Percentiles rank a stretch among this genome's conserved stretches.
Conservation (phyloP, 257 asterid species). For the Solanum clarkiae region DNA sequence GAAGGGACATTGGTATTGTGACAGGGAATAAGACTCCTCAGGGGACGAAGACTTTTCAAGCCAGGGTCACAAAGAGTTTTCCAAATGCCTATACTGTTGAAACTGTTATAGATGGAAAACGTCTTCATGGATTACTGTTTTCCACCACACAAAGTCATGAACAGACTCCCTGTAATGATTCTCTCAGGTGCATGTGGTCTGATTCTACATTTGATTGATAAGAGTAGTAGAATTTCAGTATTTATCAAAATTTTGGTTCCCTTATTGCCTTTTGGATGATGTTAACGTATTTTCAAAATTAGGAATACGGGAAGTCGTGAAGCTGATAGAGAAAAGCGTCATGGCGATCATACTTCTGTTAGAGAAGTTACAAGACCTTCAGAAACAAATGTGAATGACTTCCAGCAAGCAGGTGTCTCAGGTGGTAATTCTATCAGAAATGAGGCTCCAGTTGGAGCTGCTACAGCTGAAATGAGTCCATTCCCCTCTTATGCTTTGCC, state of each 20-base stretch:
- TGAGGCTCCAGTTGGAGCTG: slow-evolving; percentile 24
- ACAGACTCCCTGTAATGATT: slow-evolving; percentile 26
- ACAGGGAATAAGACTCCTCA: slow-evolving; percentile 47
- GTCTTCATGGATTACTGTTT: slow-evolving; percentile 73
- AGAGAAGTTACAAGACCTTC: slow-evolving; percentile 21
- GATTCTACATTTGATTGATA: not conserved
- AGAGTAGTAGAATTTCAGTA: not conserved
- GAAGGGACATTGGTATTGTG: not conserved
- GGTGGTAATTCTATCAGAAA: slow-evolving; percentile 18
- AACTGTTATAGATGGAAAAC: slow-evolving; percentile 79
- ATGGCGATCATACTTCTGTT: slow-evolving; percentile 21
- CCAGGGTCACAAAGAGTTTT: slow-evolving; percentile 62
- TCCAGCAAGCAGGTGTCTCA: slow-evolving; percentile 21
- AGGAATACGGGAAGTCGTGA: slow-evolving; percentile 44
- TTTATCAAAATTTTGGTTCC: not conserved
- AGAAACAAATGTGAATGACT: slow-evolving; percentile 26
- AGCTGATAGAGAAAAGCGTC: slow-evolving; percentile 20
- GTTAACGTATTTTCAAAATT: not conserved
- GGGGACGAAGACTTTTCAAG: slow-evolving; percentile 74
- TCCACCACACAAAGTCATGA: slow-evolving; percentile 38
- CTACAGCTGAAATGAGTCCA: slow-evolving; percentile 31
- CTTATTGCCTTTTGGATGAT: not conserved
- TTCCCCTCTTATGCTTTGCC: slow-evolving; percentile 24
- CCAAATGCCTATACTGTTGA: slow-evolving; percentile 62
- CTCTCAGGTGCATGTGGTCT: slow-evolving; percentile 30